A percentile compares a stretch with the other conserved stretches of the same genome.
Evolutionary conservation across 1,284 basidiomycete species (phyloP).

Genomic region (Moniliella sp.): DNA sequence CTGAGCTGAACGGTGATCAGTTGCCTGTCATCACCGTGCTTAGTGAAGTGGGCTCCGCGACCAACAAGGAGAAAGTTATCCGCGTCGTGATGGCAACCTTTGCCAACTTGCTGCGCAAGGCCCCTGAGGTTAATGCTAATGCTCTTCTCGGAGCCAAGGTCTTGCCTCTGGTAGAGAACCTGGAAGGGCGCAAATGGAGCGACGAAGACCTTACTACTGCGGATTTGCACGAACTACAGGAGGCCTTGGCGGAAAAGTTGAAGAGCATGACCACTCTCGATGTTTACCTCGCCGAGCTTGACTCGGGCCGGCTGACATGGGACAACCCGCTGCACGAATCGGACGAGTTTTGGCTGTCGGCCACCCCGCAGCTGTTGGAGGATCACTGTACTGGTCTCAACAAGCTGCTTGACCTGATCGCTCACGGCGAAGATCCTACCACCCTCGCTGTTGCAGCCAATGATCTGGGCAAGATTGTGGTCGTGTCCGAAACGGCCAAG

Average conservation of each 20-base stretch:
- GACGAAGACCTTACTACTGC: conserved; percentile 73
- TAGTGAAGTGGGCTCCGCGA: conserved; percentile 61
- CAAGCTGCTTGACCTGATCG: conserved; percentile 52
- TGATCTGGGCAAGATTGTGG: conserved; percentile 24
- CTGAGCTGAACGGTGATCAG: conserved; percentile 59
- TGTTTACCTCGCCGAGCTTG: conserved; percentile 74
- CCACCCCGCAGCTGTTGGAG: conserved; percentile 55
- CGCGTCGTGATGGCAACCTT: conserved; percentile 83
- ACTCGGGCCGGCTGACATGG: conserved; percentile 76
- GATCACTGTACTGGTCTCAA: conserved; percentile 76
- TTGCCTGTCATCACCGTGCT: conserved; percentile 70
- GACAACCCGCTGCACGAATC: conserved; percentile 71
- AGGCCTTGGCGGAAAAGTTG: conserved; percentile 58
- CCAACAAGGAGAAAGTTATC: conserved; percentile 91
- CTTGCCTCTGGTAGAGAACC: conserved; percentile 62
- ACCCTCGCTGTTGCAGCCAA: conserved; percentile 23
- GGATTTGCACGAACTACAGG: conserved; percentile 62
- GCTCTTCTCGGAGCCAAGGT: conserved; percentile 75
- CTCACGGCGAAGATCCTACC: conserved; percentile 6
- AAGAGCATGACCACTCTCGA: conserved; percentile 83
- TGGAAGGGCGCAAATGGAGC: conserved; percentile 66
- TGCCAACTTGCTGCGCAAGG: conserved; percentile 65
- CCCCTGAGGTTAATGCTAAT: conserved; percentile 60
- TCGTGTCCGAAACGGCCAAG: conserved; percentile 20
- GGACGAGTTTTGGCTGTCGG: conserved; percentile 93